These are phyloP conservation scores for Thamnidium elegans DNA, from an alignment of 192 early-diverging fungal species.

Conservation along the genomic window DNA sequence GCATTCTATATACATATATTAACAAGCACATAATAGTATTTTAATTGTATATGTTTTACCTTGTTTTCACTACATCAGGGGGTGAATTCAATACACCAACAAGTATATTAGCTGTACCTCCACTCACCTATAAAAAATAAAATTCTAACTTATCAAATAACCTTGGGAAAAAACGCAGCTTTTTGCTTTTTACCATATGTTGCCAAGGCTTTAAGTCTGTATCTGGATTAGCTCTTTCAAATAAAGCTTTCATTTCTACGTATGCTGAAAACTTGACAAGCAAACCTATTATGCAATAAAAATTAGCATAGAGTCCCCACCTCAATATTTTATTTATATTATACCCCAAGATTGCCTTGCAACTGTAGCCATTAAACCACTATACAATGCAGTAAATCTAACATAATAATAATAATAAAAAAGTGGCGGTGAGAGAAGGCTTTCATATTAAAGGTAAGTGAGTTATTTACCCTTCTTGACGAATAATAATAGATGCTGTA, in stretches of 20 bases:
- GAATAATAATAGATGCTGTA: constrained; percentile 32
- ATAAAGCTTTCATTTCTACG: constrained; percentile 36
- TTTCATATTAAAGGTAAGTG: neutral
- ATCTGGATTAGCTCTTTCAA: constrained; percentile 26
- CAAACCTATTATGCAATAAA: constrained; percentile 21
- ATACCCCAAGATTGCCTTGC: constrained; percentile 46
- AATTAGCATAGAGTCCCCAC: neutral
- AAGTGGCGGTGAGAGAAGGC: neutral
- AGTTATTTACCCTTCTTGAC: constrained; percentile 35
- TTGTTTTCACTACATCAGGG: constrained; percentile 46
- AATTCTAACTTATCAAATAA: neutral
- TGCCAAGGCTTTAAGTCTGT: constrained; percentile 33
- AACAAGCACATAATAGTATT: neutral
- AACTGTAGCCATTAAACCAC: constrained; percentile 41
- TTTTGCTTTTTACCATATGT: constrained; percentile 30
- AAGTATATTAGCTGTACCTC: constrained; percentile 39
- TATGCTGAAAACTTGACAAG: constrained; percentile 43
- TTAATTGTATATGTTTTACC: constrained; percentile 15
- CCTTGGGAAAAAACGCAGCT: neutral
- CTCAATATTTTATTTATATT: neutral
- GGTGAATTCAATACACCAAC: constrained; percentile 42
- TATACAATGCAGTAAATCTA: constrained; percentile 40
- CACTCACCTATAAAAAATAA: constrained; percentile 28
- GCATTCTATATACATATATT: constrained; percentile 31
- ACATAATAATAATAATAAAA: neutral